Base-by-base conservation (phyloP, 352 stramenopile genomes). In the Phytophthora fragariaefolia region DNA sequence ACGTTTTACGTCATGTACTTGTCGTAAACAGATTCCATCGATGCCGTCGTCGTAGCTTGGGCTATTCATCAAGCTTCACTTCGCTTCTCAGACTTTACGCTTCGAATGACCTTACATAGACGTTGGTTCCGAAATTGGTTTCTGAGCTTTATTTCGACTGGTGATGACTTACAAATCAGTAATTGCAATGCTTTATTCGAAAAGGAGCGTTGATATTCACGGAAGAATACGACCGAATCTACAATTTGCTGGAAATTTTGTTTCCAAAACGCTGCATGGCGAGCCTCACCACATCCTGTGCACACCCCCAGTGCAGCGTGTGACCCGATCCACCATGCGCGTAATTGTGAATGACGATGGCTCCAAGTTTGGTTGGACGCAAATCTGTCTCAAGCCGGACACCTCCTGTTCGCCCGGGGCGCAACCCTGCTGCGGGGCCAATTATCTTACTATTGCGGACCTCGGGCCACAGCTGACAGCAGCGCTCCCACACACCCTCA, bases 321-420 rank as follows among this genome's bases (percentile, higher is more conserved):
- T 92, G 83, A 26, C 83, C 83, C 23, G 80, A 90, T 34, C 83
- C 83, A 8, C 60, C 79, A 32, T 92, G 83, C 4, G 71, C 83
- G 30, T 92, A 92, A 71, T 90, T 92, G 72, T 92, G 81, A 69
- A 92, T 85, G 30, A 90, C 64, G 5, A 83, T 0, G 0, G 83
- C 81, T 6, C 83, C 81, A 9, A 43, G 46, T 6, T 32, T 58
- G 2, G 68, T 82, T 49, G 58, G 75, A 8, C 49, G 55, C 3
- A 76, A 20, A 3, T 89, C 74, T n/a, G 81, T 48, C 30, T 86
- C 76, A 2, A 92, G 67, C 2, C 80, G 78, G 42, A 89, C 73
- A 8, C 82, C 76, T 22, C 68, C 59, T 6, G 65, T 43, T 12
- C 80, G 76, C 3, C 69, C 57, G 2, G 83, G 83, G 38, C 83